Evolutionary conservation across 2,329 filamentous ascomycete species (phyloP).

Genomic region (Cladosporium sp.): DNA sequence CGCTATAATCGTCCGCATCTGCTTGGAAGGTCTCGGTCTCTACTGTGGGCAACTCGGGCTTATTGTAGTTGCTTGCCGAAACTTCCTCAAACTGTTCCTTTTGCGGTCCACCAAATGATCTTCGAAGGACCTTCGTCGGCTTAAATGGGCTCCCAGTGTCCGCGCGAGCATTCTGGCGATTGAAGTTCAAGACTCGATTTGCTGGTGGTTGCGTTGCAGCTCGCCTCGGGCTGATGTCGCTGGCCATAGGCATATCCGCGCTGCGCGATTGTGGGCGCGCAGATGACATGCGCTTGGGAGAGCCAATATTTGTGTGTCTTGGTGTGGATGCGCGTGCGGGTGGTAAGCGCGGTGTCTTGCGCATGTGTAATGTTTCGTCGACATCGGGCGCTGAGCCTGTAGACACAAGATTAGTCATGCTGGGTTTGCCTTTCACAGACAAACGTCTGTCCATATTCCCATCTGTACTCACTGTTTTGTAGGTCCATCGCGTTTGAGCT

Average conservation of each 20-base stretch:
- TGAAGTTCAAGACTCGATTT: constrained; percentile 32
- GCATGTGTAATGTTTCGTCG: constrained; percentile 36
- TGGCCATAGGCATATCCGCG: constrained; percentile 1
- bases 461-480: constrained; percentile 52
- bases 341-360: constrained; percentile 45
- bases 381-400: constrained; percentile 50
- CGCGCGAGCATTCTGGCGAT: constrained; percentile 23
- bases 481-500: constrained; percentile 49
- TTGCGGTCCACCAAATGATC: constrained; percentile 22
- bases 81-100: constrained; percentile 14
- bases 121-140: constrained; percentile 25
- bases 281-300: constrained; percentile 59
- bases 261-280: constrained; percentile 51
- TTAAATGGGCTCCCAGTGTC: constrained; percentile 31
- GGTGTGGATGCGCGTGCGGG: constrained; percentile 55
- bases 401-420: background rate
- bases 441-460: background rate
- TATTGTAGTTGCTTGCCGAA: background rate
- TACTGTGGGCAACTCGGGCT: constrained; percentile 5
- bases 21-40: constrained; percentile 1
- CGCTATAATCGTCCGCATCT: background rate
- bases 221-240: constrained; percentile 8
- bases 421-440: too few species aligned
- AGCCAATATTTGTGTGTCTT: constrained; percentile 57
- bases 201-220: constrained; percentile 22